Base-by-base conservation (phyloP, 257 asterid genomes). In the Echium plantagineum region DNA sequence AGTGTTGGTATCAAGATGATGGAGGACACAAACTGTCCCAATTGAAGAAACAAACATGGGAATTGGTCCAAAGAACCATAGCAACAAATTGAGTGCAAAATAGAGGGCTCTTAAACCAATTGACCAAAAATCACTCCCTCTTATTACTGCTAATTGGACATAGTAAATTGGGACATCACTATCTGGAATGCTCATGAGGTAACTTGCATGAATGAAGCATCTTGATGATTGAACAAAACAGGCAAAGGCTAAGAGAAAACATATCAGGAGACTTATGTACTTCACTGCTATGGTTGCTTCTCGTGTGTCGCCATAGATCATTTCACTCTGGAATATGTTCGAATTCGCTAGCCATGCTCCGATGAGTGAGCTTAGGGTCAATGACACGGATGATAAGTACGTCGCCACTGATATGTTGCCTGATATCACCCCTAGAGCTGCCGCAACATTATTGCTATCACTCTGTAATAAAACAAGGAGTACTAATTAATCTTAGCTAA, bases 51-150 rank as follows among this genome's bases (percentile, higher is more conserved):
- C 77, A 58, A 85, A 82, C 94, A 85, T 85, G 2, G 94, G 94
- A 6, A 85, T 80, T 5, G 94, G 87, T 1, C 90, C 87, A 17
- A 85, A 85, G 31, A 85, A 82, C 94, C 90, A 85, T 8, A 83
- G 59, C 77, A 85, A 57, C 69, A 85, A 64, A 21, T 77, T 62
- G 22, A 78, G 74, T 7, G 94, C 85, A 26, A 85, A 85, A 53
- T 82, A 85, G 15, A 85, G 47, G 1, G 94, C 87, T 32, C 90
- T 78, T 24, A 82, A 70, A 15, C 94, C 90, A 21, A 85, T 31
- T 9, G 94, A 80, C 94, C 94, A 85, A 70, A 80, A 85, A 61
- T 82, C 74, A 21, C 90, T 87, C 18, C 90, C 94, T 3, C 85
- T 81, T 5, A 85, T 77, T 15, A 85, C 87, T 0, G 83, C 81